Percentiles rank a stretch among this genome's conserved stretches.
Evolutionary conservation across 768 basidiomycete genomes (phyloP).

Genomic region (Wakefieldia striispora): DNA sequence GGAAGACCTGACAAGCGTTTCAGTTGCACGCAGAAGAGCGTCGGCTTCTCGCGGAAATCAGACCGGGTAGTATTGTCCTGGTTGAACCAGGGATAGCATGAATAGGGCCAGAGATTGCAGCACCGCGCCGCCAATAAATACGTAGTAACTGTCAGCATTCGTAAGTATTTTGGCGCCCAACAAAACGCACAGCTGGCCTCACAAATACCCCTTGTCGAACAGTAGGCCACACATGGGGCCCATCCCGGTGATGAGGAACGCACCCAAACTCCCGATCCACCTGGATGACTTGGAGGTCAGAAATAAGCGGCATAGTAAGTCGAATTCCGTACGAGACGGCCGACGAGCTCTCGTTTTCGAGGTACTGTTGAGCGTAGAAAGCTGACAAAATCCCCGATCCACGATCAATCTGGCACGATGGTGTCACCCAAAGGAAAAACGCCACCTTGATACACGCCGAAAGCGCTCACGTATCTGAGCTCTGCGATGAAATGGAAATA

Average conservation of each 20-base stretch:
- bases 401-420: background rate
- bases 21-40: too few relatives aligned
- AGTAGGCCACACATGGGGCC: slow-evolving; percentile 25
- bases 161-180: background rate
- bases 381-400: slow-evolving; percentile 4
- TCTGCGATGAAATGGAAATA: background rate
- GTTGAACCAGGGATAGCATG: slow-evolving; percentile 40
- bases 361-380: slow-evolving; percentile 16
- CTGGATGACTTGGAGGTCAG: slow-evolving; percentile 5
- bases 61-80: too few relatives aligned
- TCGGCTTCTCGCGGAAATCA: too few relatives aligned
- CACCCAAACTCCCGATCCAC: slow-evolving; percentile 25
- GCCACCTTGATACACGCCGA: slow-evolving; percentile 30
- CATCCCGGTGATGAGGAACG: slow-evolving; percentile 15
- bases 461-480: slow-evolving; percentile 17
- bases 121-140: slow-evolving; percentile 25
- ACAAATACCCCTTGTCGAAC: slow-evolving; percentile 30
- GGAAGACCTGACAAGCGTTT: too few relatives aligned
- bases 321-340: slow-evolving; percentile 18
- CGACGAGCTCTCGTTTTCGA: too few relatives aligned
- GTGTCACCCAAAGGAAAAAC: background rate
- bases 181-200: background rate
- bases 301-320: too few relatives aligned
- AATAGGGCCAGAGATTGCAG: slow-evolving; percentile 33
- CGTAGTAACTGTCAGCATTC: slow-evolving; percentile 5